A percentile compares a stretch with the other conserved stretches of the same genome.
Conservation (phyloP, 2,329 filamentous ascomycete genomes). For the Chalara sp. region DNA sequence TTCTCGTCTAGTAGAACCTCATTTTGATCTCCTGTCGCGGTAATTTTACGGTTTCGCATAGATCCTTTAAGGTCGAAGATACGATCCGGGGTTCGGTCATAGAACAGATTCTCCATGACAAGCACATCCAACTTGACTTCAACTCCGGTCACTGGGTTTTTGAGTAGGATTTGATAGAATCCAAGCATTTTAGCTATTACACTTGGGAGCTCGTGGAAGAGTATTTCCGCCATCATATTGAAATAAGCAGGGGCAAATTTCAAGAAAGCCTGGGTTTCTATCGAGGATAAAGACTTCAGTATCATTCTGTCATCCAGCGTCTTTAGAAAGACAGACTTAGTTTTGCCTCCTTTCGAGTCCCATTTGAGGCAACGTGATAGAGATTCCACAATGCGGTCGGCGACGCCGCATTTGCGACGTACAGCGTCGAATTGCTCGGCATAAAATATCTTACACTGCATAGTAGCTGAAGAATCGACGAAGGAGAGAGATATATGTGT, state of each 20-base stretch:
- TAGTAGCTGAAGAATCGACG: constrained; percentile 84
- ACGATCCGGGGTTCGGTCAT: constrained; percentile 82
- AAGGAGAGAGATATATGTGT: constrained; percentile 97
- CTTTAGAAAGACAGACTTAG: constrained; percentile 94
- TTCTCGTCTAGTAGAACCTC: constrained; percentile 97
- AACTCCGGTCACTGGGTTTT: constrained; percentile 82
- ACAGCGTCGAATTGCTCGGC: constrained; percentile 97
- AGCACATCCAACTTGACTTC: constrained; percentile 94
- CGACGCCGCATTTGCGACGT: constrained; percentile 83
- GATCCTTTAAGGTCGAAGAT: constrained; percentile 96
- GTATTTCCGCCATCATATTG: constrained; percentile 89
- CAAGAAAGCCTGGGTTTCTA: constrained; percentile 90
- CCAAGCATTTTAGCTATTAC: constrained; percentile 99
- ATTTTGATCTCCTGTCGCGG: constrained; percentile 90
- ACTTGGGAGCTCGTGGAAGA: constrained; percentile 91
- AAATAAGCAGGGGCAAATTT: constrained; percentile 97
- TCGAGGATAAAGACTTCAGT: constrained; percentile 68
- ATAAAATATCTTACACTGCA: constrained; percentile 98
- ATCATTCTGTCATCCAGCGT: constrained; percentile 92
- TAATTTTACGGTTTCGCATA: constrained; percentile 97
- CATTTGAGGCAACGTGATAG: constrained; percentile 93
- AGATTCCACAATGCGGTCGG: constrained; percentile 91
- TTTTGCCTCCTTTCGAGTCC: constrained; percentile 97
- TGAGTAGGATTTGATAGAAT: constrained; percentile 95
- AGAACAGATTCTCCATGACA: constrained; percentile 97